These are phyloP conservation scores for Dipteronia dyeriana DNA, from an alignment of 345 rosid genomes.

Conservation along the genomic window DNA sequence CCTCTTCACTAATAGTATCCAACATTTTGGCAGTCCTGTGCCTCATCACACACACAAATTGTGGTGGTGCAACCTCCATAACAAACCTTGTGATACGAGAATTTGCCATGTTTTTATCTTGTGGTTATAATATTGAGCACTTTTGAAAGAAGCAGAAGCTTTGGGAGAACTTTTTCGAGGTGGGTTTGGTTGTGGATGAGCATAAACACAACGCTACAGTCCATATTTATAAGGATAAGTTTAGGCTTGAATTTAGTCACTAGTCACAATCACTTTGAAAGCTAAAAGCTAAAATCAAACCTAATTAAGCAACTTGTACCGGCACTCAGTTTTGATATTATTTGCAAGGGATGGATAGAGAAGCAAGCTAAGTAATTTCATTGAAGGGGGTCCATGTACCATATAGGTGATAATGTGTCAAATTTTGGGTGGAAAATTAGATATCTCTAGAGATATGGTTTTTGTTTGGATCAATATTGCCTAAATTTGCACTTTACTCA, in stretches of 20 bases:
- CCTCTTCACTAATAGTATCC: slow-evolving; percentile 88
- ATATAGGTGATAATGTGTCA: slow-evolving; percentile 28
- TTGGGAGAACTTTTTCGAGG: not conserved
- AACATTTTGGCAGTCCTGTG: slow-evolving; percentile 57
- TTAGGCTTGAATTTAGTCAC: slow-evolving; percentile 28
- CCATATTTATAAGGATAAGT: slow-evolving; percentile 26
- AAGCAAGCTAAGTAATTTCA: not conserved
- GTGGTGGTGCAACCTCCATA: slow-evolving; percentile 88
- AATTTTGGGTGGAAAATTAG: slow-evolving; percentile 22
- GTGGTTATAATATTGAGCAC: not conserved
- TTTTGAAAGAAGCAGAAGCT: not conserved
- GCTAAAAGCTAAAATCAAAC: not conserved
- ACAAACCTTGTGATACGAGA: slow-evolving; percentile 62
- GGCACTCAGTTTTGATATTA: slow-evolving; percentile 36
- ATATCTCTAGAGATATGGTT: slow-evolving; percentile 30
- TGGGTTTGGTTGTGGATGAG: slow-evolving; percentile 30
- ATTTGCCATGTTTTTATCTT: no score
- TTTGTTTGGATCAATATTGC: slow-evolving; percentile 29
- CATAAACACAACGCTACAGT: not conserved
- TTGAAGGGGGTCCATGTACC: slow-evolving; percentile 13
- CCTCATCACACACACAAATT: slow-evolving; percentile 67
- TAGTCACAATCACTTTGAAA: slow-evolving; percentile 26
- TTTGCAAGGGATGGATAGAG: slow-evolving; percentile 5
- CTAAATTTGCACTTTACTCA: slow-evolving; percentile 34
- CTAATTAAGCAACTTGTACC: slow-evolving; percentile 34